Conservation (phyloP, 345 rosid species). For the Eucalyptus pauciflora region DNA sequence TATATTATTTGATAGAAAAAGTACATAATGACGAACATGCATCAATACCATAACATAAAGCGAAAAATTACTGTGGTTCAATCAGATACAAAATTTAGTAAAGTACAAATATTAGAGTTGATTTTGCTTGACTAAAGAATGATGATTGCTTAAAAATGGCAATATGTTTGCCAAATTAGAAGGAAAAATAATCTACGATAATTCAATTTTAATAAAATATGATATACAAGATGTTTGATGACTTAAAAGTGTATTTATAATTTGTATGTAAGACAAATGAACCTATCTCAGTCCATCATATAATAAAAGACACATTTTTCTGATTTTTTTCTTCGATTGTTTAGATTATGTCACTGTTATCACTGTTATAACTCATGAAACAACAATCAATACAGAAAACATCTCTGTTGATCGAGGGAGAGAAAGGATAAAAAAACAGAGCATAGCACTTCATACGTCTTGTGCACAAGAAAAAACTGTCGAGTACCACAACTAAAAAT, state of each 20-base stretch:
- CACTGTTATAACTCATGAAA: too few relatives aligned
- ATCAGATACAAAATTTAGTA: neutral
- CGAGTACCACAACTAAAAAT: too few relatives aligned
- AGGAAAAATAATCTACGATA: neutral
- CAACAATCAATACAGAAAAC: too few relatives aligned
- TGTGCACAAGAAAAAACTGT: too few relatives aligned
- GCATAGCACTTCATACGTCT: too few relatives aligned
- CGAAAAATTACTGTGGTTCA: neutral
- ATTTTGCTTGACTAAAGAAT: neutral
- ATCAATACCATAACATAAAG: neutral
- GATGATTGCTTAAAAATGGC: neutral
- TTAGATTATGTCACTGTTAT: neutral
- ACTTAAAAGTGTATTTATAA: neutral
- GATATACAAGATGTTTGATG: neutral
- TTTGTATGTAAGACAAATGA: neutral
- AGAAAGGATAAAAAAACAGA: too few relatives aligned
- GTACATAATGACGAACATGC: neutral
- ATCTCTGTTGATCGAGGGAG: too few relatives aligned
- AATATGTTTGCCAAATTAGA: neutral
- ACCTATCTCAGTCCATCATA: neutral
- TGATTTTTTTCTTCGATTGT: neutral
- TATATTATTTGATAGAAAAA: neutral
- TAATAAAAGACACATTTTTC: neutral
- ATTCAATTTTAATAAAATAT: neutral
- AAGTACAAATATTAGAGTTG: neutral